These are phyloP conservation scores for Aspergillus amoenus DNA, from an alignment of 2,329 filamentous ascomycete species.

Conservation along the genomic window DNA sequence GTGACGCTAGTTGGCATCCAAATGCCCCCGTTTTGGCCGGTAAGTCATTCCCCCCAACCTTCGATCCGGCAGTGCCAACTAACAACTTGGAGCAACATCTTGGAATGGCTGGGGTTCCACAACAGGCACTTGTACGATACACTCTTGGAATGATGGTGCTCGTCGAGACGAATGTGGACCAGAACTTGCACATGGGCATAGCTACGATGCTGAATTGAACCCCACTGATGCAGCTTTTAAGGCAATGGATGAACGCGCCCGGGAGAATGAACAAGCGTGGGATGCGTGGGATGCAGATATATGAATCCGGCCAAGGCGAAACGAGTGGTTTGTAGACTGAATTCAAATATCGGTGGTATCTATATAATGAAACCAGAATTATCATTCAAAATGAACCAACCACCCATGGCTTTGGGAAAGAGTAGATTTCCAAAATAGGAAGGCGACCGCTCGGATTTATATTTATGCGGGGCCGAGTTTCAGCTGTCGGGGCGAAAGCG, in stretches of 20 bases:
- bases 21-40: conserved; percentile 74
- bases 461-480: conserved; percentile 21
- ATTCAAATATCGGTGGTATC: not conserved
- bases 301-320: not conserved
- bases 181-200: conserved; percentile 54
- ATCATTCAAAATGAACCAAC: not conserved
- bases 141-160: conserved; percentile 70
- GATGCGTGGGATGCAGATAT: not conserved
- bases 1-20: conserved; percentile 91
- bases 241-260: not conserved
- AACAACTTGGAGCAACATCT: conserved; percentile 62
- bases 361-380: not conserved
- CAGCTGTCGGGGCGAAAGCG: conserved; percentile 10
- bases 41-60: conserved; percentile 33
- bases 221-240: conserved; percentile 37
- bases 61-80: not conserved
- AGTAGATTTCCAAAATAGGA: not conserved
- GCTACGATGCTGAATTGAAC: conserved; percentile 61
- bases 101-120: conserved; percentile 77
- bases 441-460: conserved; percentile 16
- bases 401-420: too few species aligned
- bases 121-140: conserved; percentile 72
- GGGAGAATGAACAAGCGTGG: not conserved
- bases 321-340: not conserved
- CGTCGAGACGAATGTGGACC: conserved; percentile 63